phyloP scores from a whole-genome alignment of 1,139 yeast species.

The Suhomyces wounanorum region DNA sequence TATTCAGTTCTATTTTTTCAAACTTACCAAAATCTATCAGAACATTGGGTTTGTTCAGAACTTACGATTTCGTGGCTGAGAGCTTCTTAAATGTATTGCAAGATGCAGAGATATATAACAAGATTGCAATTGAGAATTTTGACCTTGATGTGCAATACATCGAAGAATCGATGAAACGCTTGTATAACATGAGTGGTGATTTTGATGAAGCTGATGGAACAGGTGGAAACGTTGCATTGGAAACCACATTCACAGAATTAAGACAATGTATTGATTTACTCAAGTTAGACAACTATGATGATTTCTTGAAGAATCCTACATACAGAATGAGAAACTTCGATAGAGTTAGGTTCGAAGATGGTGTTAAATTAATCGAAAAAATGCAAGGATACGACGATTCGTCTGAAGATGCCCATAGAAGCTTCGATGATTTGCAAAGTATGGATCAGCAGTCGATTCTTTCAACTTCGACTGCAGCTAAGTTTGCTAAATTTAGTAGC shows the following conservation, averaged over 20 bases:
- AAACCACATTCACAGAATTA: conserved; percentile 48
- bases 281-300: conserved; percentile 41
- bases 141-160: conserved; percentile 46
- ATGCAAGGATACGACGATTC: conserved; percentile 25
- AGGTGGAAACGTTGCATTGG: conserved; percentile 37
- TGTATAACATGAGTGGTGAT: conserved; percentile 26
- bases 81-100: conserved; percentile 65
- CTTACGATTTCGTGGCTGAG: conserved; percentile 81
- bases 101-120: conserved; percentile 42
- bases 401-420: conserved; percentile 7
- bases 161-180: conserved; percentile 41
- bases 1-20: conserved; percentile 84
- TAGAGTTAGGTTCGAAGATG: conserved; percentile 45
- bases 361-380: conserved; percentile 38
- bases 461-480: conserved; percentile 37
- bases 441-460: conserved; percentile 28
- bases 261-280: conserved; percentile 48
- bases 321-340: conserved; percentile 47
- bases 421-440: conserved; percentile 23
- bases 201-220: conserved; percentile 22
- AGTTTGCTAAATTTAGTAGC: conserved; percentile 46
- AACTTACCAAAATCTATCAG: conserved; percentile 79
- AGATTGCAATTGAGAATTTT: conserved; percentile 45
- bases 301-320: conserved; percentile 39
- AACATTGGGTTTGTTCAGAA: conserved; percentile 77